Percentiles rank a stretch among this genome's conserved stretches.
phyloP scores from a whole-genome alignment of 352 stramenopile species.

The Globisporangium acanthophoron region DNA sequence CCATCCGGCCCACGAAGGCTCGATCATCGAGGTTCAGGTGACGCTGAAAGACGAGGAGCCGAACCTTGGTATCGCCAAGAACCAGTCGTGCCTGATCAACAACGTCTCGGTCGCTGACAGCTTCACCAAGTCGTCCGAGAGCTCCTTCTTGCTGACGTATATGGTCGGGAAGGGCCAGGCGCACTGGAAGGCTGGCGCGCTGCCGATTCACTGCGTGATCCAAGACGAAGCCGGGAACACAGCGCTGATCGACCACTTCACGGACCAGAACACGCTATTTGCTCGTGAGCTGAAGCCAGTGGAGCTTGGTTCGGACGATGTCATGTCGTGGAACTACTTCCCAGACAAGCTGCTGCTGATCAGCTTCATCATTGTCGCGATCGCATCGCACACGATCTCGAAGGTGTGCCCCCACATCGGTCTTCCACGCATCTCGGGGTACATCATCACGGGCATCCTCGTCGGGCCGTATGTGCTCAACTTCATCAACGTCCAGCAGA shows the following conservation, averaged over 20 bases:
- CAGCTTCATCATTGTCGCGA: conserved; percentile 52
- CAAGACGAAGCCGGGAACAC: conserved; percentile 47
- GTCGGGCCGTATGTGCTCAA: conserved; percentile 63
- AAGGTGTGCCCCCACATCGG: conserved; percentile 54
- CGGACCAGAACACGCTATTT: conserved; percentile 59
- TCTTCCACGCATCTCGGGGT: conserved; percentile 58
- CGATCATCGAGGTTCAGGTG: conserved; percentile 62
- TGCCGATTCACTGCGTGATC: conserved; percentile 45
- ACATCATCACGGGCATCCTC: conserved; percentile 59
- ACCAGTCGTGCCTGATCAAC: conserved; percentile 47
- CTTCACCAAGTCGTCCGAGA: conserved; percentile 37
- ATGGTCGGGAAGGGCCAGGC: conserved; percentile 45
- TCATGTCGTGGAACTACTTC: conserved; percentile 50
- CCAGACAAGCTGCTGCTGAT: conserved; percentile 44
- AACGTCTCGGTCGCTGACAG: conserved; percentile 51
- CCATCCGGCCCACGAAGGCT: conserved; percentile 50
- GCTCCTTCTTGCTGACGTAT: conserved; percentile 53
- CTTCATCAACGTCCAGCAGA: conserved; percentile 36
- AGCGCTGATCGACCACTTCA: conserved; percentile 49
- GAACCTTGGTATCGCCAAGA: conserved; percentile 25
- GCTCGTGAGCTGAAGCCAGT: conserved; percentile 57
- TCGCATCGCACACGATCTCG: conserved; percentile 56
- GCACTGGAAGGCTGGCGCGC: conserved; percentile 51
- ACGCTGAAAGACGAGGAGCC: conserved; percentile 32
- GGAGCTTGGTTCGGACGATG: conserved; percentile 37